Base-by-base conservation (phyloP, 2,329 filamentous ascomycete species). In the Tolypocladium inflatum region DNA sequence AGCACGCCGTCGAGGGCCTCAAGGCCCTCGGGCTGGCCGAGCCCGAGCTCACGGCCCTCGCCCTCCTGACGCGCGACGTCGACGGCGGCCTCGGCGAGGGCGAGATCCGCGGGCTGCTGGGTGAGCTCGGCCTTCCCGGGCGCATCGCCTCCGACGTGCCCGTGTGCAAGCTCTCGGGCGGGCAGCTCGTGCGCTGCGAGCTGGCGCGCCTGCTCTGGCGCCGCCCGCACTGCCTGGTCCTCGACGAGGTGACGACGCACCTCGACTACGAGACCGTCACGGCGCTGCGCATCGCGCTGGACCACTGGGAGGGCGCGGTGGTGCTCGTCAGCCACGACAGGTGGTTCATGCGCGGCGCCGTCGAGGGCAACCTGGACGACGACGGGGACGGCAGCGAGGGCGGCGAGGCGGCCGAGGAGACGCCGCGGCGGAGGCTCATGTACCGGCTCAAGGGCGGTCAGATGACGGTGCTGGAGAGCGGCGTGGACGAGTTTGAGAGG, bases 191-290 rank as follows among this genome's bases (percentile, higher is more conserved):
- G 54, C 74, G 81, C 21, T 76, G 76, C 56, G 85, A 87, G 60
- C 75, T 93, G 55, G 88, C 88, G 1, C 80, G 83, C 54, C 72
- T 91, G n/a, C 73, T 93, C 41, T 87, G 85, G 79, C 76, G 75
- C 45, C 77, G 81, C 4, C 89, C 89, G 23, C 89, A 92, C 63
- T 80, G 89, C 58, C 78, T 93, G 2, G 79, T 93, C 7, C 79
- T 93, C 9, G 90, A 93, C 68, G 91, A 91, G 70, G 86, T 91
- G 30, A 94, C 90, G 8, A 93, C 90, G 1, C 91, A 96, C 75
- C 78, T 95, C 45, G 91, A 95, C 68, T 89, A 88, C 61, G 84
- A 94, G 72, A 93, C 88, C 0, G 89, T 93, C 30, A 81, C 83
- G 9, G 89, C 88, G 2, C 72, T 95, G 57, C 79, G 87, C 1